A percentile compares a stretch with the other conserved stretches of the same genome.
Evolutionary conservation across 768 basidiomycete genomes (phyloP).

Genomic region (Tulasnella sp.): DNA sequence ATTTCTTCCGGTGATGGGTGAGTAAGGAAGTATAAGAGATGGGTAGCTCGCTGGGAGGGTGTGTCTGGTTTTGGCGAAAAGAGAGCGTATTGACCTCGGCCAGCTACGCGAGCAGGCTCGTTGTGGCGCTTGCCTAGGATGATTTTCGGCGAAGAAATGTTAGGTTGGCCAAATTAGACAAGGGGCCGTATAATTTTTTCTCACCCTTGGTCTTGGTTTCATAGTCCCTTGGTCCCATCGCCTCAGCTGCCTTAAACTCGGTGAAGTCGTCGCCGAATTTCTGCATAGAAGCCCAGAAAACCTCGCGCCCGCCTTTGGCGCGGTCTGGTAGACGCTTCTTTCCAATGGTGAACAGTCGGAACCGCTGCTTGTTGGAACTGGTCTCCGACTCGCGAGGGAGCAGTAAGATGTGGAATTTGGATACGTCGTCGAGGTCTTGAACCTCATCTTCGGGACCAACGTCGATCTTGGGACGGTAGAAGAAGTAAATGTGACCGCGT

Average conservation of each 20-base stretch:
- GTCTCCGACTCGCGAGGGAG: not conserved
- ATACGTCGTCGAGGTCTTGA: constrained; percentile 17
- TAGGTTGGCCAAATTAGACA: not conserved
- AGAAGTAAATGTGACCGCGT: constrained; percentile 20
- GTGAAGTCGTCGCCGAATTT: constrained; percentile 18
- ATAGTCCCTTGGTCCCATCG: constrained; percentile 9
- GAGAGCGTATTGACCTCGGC: constrained; percentile 22
- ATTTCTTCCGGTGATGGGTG: constrained; percentile 7
- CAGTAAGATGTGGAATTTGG: constrained; percentile 22
- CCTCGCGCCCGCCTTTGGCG: constrained; percentile 17
- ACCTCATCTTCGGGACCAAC: constrained; percentile 1
- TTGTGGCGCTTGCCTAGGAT: constrained; percentile 13
- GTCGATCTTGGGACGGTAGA: constrained; percentile 19
- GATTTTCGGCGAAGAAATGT: not conserved
- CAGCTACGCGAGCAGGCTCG: constrained; percentile 18
- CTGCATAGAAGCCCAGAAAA: constrained; percentile 16
- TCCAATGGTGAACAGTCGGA: constrained; percentile 16
- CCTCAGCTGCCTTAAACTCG: constrained; percentile 10
- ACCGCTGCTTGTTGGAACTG: not conserved
- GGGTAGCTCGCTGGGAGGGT: constrained; percentile 11
- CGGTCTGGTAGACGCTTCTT: constrained; percentile 21
- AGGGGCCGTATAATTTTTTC: not conserved
- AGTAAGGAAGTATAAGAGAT: constrained; percentile 21
- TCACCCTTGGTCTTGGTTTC: constrained; percentile 13
- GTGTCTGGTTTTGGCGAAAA: constrained; percentile 19